phyloP scores from a whole-genome alignment of 2,329 filamentous ascomycete species.

The Fusarium incarnatum region DNA sequence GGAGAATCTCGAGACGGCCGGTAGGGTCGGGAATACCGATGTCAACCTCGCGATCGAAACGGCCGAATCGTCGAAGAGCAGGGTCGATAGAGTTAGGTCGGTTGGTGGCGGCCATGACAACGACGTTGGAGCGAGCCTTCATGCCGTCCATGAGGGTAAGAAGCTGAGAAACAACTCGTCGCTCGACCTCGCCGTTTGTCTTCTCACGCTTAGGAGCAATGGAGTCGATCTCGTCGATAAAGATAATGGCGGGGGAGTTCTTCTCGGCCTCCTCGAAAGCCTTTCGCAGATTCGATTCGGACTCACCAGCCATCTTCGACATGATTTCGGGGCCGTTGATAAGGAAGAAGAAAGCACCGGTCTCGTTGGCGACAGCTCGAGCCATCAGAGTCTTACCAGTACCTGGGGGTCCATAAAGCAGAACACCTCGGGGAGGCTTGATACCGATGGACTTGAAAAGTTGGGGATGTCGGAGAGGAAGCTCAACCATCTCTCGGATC shows the following conservation, averaged over 20 bases:
- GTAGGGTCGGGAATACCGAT: slow-evolving; percentile 98
- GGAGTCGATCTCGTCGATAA: slow-evolving; percentile 99
- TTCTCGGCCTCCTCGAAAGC: slow-evolving; percentile 99
- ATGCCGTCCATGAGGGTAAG: slow-evolving; percentile 99
- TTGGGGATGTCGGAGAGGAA: slow-evolving; percentile 95
- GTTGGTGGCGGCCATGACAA: slow-evolving; percentile 99
- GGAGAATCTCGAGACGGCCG: slow-evolving; percentile 97
- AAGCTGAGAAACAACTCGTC: slow-evolving; percentile 97
- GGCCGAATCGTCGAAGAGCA: slow-evolving; percentile 95
- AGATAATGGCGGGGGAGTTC: slow-evolving; percentile 99
- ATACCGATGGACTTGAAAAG: slow-evolving; percentile 99
- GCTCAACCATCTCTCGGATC: slow-evolving; percentile 97
- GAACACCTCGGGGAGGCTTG: slow-evolving; percentile 97
- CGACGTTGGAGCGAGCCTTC: slow-evolving; percentile 98
- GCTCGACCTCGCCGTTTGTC: slow-evolving; percentile 99
- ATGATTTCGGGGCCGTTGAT: slow-evolving; percentile 99
- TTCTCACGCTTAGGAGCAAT: slow-evolving; percentile 99
- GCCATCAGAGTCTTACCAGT: slow-evolving; percentile 99
- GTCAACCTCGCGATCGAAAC: slow-evolving; percentile 98
- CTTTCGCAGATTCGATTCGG: slow-evolving; percentile 96
- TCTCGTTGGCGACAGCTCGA: slow-evolving; percentile 98
- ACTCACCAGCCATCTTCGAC: slow-evolving; percentile 99
- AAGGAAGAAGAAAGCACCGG: slow-evolving; percentile 98
- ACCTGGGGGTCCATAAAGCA: slow-evolving; percentile 96
- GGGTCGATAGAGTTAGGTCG: slow-evolving; percentile 98